Evolutionary conservation across 2,329 filamentous ascomycete species (phyloP), one percentile per base, ranked within the genome.

Genomic region (Cadophora sp.): DNA sequence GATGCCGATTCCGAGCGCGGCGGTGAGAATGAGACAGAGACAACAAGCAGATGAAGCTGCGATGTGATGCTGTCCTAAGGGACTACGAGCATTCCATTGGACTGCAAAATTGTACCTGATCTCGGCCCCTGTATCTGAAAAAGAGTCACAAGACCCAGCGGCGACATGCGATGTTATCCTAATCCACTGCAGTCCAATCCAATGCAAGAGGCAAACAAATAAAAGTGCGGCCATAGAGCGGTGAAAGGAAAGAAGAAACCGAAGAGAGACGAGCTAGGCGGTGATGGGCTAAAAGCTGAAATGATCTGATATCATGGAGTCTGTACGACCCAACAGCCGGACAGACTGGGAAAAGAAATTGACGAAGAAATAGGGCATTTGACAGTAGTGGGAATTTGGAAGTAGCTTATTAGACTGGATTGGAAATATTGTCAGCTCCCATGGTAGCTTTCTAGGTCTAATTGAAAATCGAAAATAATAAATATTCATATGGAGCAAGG

Each of bases 71-170:
- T 24, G 55, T 40, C n/a, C 31, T 37, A 22, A 59, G 31, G 55
- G 29, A 31, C 19, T 40, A 24, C 34, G 24, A 8, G 24, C 58
- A 43, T 27, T 56, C 51, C 37, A 58, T 64, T 64, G 62, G 62
- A 37, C 62, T 64, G 34, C 50, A n/a, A 55, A 43, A 51, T 50
- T 51, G 68, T 68, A 68, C 62, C 62, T 64, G 55, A 63, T 64
- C 50, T 37, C 31, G 46, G 51, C 63, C 63, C 63, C 66, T 66
- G 64, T 66, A 46, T 40, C n/a, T 31, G 43, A 64, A 62, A 58
- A 40, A 16, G 56, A 64, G 64, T 68, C 68, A 66, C 64, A 64
- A 66, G 66, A 68, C 68, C 68, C 48, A 31, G 56, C 37, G 14
- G 11, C 63, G 43, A 46, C 53, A 63, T 67, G 51, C 55, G 31